Base-by-base conservation (phyloP, 805 yeast species). In the Pichia kluyveri region DNA sequence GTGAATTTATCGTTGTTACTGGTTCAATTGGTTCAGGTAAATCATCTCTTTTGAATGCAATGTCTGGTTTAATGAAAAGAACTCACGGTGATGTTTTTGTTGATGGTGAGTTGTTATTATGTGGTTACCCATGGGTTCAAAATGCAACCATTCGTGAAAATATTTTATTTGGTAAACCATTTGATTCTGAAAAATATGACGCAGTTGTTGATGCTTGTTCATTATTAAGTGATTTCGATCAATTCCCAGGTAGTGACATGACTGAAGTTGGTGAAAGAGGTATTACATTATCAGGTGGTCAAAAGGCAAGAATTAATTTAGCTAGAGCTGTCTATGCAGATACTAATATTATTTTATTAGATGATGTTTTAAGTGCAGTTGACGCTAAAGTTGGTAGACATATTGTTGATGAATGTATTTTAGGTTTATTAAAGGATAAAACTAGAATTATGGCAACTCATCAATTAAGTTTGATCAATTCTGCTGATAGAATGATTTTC, bases 181-280 rank as follows among this genome's bases (percentile, higher is more conserved):
- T 60, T 49, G 77, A 81, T 47, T 66, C 71, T 44, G 59, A 64
- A 2, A 73, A 68, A 51, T 86, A 86, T 59, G 58, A 73, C 8
- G 63, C 66, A 15, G 76, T 86, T 7, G 60, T 87, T 14, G 65
- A 71, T 38, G 83, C 83, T 1, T 86, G 95, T 64, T 81, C 88
- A 0, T 65, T 86, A 51, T 70, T 69, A 32, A 76, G 73, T 42
- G 96, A 86, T 63, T 70, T 86, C 53, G 74, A 75, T 5, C 72
- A 77, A 41, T 65, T 87, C 34, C 83, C 85, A 10, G 87, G 81
- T 38, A 91, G 91, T 31, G 95, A 87, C 56, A 57, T 64, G 46
- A 85, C 95, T 0, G 86, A 84, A 61, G 84, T 86, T 56, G 95
- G 95, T 52, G 95, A 86, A 61, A 74, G 86, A 61, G 95, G 95